Percentiles rank a stretch among this genome's conserved stretches.
Evolutionary conservation across 192 early-diverging fungal species (phyloP).

Genomic region (Allomyces javanicus): DNA sequence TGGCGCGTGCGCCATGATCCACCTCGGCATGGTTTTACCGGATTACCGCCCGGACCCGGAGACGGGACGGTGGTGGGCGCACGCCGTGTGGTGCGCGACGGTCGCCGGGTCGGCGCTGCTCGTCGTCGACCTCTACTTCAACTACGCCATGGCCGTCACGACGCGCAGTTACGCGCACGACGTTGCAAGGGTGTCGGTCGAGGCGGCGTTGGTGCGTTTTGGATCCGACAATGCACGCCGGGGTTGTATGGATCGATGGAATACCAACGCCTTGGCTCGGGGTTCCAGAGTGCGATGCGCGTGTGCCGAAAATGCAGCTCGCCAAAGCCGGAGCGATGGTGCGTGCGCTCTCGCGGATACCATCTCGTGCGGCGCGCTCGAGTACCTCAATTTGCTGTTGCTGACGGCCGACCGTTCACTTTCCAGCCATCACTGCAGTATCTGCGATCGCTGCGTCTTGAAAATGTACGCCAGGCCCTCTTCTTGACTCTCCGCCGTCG

Average conservation of each 20-base stretch:
- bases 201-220: background rate
- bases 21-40: background rate
- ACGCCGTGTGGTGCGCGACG: background rate
- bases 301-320: background rate
- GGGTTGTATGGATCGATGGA: background rate
- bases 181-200: background rate
- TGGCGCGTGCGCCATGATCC: background rate
- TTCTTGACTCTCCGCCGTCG: slow-evolving; percentile 8
- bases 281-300: background rate
- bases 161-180: background rate
- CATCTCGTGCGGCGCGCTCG: no score
- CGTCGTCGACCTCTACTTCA: background rate
- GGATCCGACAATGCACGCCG: no score
- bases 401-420: no score
- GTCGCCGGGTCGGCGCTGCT: background rate
- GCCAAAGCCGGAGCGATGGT: background rate
- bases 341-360: no score
- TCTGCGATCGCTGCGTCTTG: slow-evolving; percentile 17
- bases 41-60: background rate
- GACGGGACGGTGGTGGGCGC: background rate
- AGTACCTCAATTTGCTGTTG: no score
- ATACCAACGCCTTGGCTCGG: background rate
- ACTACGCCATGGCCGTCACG: background rate
- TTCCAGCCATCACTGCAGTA: slow-evolving; percentile 7
- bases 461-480: slow-evolving; percentile 24